phyloP scores from a whole-genome alignment of 805 yeast genomes.

The Candida ulmi region DNA sequence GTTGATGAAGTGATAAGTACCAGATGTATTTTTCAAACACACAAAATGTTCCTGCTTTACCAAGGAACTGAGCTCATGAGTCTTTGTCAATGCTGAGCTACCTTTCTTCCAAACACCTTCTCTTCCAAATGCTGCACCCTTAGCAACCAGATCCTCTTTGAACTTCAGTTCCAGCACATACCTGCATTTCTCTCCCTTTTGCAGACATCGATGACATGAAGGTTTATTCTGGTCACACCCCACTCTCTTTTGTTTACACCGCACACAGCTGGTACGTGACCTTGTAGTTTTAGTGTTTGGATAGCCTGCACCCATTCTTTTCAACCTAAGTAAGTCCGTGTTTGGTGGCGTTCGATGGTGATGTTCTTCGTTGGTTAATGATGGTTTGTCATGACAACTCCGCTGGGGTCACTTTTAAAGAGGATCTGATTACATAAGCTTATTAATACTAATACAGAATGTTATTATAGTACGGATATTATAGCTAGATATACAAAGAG shows the following conservation, averaged over 20 bases:
- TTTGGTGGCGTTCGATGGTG: no score
- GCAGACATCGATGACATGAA: conserved; percentile 3
- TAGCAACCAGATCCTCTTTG: conserved; percentile 7
- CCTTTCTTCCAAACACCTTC: conserved; percentile 8
- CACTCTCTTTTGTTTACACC: conserved; percentile 2
- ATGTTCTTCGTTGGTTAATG: no score
- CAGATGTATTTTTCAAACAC: background rate
- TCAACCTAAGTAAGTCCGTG: no score
- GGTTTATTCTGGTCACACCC: conserved; percentile 6
- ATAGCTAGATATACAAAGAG: no score
- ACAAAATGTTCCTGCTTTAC: background rate
- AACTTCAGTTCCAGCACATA: conserved; percentile 4
- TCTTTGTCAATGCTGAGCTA: background rate
- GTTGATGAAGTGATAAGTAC: conserved; percentile 4
- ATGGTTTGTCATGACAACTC: no score
- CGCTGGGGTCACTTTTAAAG: no score
- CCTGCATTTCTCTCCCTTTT: conserved; percentile 1
- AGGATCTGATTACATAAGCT: no score
- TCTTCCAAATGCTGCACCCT: conserved; percentile 7
- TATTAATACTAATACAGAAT: no score
- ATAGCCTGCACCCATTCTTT: no score
- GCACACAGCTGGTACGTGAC: conserved; percentile 4
- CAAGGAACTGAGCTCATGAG: conserved; percentile 1
- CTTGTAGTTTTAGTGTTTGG: background rate
- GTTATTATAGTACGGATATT: no score